Base-by-base conservation (phyloP, 2,329 filamentous ascomycete species). In the Neospermospora avenae region DNA sequence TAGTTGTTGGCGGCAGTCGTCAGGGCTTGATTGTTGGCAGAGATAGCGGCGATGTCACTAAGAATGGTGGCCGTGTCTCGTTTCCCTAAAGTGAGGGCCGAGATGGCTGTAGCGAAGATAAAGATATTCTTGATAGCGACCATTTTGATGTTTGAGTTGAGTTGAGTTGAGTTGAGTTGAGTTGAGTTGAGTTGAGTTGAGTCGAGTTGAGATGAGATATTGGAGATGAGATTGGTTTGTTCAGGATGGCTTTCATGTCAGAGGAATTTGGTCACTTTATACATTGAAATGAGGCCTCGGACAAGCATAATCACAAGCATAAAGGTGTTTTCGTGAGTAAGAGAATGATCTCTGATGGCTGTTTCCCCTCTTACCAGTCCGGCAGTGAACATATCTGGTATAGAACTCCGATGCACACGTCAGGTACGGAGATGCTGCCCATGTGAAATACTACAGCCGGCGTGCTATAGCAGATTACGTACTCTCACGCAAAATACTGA, bases 1-100 rank as follows among this genome's bases (percentile, higher is more conserved):
- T 77, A 78, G 51, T 71, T 70, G 18, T 71, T 68, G 22, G 77
- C 78, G 31, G 78, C 78, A 13, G 72, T 67, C 68, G 78, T 79
- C 53, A 78, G 80, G 18, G 78, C 77, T 60, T 76, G 78, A 49
- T 72, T 69, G 63, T 79, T 78, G 39, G 72, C 71, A 28, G 78
- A 76, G 65, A 80, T 75, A 7, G 77, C 78, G 41, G 76, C 28
- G 18, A 66, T 63, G 34, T 66, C 62, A 22, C 22, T 44, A 8
- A 63, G 58, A 24, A 66, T 59, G 3, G 55, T 62, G 25, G 14
- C 45, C 0, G 48, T 31, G 31, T 63, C 57, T 56, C 61, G 59
- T 31, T 60, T 62, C 13, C 35, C 39, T 13, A 67, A 52, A 45
- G 53, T 42, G 24, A 58, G 51, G 8, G 65, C 61, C 42, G 61